Base-by-base conservation (phyloP, 768 basidiomycete species). In the Russula emetica region DNA sequence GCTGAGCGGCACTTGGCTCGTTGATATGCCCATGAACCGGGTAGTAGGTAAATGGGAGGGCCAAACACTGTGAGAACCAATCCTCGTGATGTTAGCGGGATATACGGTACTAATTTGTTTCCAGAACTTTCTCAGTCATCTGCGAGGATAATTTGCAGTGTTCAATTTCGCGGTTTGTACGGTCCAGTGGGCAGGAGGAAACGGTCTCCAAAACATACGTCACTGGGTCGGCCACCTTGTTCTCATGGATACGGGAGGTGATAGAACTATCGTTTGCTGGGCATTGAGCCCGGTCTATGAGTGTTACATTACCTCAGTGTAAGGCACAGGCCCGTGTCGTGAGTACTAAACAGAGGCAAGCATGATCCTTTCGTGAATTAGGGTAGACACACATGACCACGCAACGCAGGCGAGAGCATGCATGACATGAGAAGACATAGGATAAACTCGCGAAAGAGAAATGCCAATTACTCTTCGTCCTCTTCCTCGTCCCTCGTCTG, bases 31-130 rank as follows among this genome's bases (percentile, higher is more conserved):
- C 60, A 83, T 84, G 61, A 85, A 85, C 50, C 74, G 78, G 58
- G 76, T 76, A 24, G 82, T 92, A 26, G 90, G 88, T 8, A 79
- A 88, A 70, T 92, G 90, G 90, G 90, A 91, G 67, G 87, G 88
- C 3, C 85, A 82, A 66, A 84, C 86, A 22, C 66, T 91, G 90
- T 91, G 70, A 73, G 89, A 81, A 22, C 32, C 14, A 57, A 47
- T 20, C n/a, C 51, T 26, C 28, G 28, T n/a, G 20, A 32, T 32
- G 18, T 38, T 49, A 8, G 42, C 20, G 11, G n/a, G n/a, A 14
- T 2, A 11, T 18, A 6, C 53, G 16, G 2, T 20, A 32, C 44
- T 62, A n/a, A 61, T 51, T 36, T 28, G 14, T 28, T 42, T 16
- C 40, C 20, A 65, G 64, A 42, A 65, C 60, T 36, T 61, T 65